phyloP scores from a whole-genome alignment of 1,284 basidiomycete species.

The Chiua sp. region DNA sequence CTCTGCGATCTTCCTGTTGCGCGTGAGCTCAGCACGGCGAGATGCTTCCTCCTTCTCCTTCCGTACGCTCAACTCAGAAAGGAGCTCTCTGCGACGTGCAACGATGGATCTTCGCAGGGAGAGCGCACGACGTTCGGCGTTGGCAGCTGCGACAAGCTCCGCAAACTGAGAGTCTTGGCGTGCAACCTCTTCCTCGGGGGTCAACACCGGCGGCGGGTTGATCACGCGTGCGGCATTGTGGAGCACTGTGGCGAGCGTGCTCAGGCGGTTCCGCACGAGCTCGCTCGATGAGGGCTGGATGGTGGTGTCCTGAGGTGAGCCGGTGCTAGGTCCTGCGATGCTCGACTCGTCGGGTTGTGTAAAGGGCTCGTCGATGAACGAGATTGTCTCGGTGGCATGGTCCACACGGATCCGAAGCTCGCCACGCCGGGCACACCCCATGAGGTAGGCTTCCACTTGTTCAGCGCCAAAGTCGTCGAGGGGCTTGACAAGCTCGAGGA shows the following conservation, averaged over 20 bases:
- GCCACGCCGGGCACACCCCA: constrained; percentile 90
- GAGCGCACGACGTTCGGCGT: constrained; percentile 79
- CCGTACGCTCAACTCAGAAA: constrained; percentile 85
- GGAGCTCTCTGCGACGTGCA: constrained; percentile 86
- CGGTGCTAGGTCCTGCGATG: constrained; percentile 17
- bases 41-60: constrained; percentile 93
- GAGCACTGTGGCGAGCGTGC: constrained; percentile 75
- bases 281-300: constrained; percentile 73
- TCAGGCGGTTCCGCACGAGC: constrained; percentile 78
- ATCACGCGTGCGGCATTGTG: constrained; percentile 70
- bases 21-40: constrained; percentile 74
- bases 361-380: constrained; percentile 85
- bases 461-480: constrained; percentile 75
- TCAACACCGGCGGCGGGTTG: constrained; percentile 41
- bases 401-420: constrained; percentile 92
- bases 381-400: constrained; percentile 87
- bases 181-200: constrained; percentile 59
- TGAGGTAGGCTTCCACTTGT: constrained; percentile 91
- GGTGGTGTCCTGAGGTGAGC: constrained; percentile 30
- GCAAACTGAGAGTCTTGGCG: constrained; percentile 59
- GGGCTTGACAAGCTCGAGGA: constrained; percentile 80
- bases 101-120: constrained; percentile 83
- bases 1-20: constrained; percentile 80
- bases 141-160: constrained; percentile 60
- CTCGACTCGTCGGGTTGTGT: constrained; percentile 48